Evolutionary conservation across 73 alveolate genomes (phyloP).

Genomic region (Paramecium tetraurelia): DNA sequence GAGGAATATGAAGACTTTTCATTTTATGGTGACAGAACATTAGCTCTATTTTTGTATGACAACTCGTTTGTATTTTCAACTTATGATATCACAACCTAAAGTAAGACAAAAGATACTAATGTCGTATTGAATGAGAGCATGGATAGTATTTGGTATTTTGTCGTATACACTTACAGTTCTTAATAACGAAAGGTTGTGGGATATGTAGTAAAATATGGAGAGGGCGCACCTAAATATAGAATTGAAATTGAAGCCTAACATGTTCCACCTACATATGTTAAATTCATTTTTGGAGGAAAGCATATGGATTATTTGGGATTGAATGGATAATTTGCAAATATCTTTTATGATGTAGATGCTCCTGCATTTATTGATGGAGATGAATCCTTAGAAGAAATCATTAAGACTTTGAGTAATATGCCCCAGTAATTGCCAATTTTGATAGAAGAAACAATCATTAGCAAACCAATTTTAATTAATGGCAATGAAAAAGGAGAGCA

Average conservation of each 20-base stretch:
- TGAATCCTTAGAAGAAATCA: neutral
- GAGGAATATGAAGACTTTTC: conserved; percentile 24
- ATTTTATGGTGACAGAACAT: conserved; percentile 7
- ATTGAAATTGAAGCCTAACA: conserved; percentile 6
- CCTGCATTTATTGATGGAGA: conserved; percentile 47
- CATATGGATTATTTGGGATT: conserved; percentile 10
- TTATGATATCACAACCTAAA: neutral
- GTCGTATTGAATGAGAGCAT: conserved; percentile 10
- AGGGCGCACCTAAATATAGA: neutral
- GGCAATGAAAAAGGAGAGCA: conserved; percentile 29
- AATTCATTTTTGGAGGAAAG: conserved; percentile 43
- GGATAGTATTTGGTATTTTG: conserved; percentile 12
- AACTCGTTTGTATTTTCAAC: conserved; percentile 23
- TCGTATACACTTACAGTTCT: neutral
- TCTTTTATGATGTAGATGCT: conserved; percentile 38
- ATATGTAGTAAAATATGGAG: neutral
- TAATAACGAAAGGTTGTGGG: neutral
- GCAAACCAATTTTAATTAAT: neutral
- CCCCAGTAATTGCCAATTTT: neutral
- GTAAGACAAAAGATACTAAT: neutral
- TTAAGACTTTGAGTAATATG: neutral
- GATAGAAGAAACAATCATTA: neutral
- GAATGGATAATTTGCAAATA: conserved; percentile 35
- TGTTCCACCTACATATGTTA: conserved; percentile 23
- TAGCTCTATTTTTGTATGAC: neutral